Evolutionary conservation across 768 basidiomycete genomes (phyloP), one percentile per base, ranked within the genome.

Genomic region (Rubroboletus pulcherrimus): DNA sequence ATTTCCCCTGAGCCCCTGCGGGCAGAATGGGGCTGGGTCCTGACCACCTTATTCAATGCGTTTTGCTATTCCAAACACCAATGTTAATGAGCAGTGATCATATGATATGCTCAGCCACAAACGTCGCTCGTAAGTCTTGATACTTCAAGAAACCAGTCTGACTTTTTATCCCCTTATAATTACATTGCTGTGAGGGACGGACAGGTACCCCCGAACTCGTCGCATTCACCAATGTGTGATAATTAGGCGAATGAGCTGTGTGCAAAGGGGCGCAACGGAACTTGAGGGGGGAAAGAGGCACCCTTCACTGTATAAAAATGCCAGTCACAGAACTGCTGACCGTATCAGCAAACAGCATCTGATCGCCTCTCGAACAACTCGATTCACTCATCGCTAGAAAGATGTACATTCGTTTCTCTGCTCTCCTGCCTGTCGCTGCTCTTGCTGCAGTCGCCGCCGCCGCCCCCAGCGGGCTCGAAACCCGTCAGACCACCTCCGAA

Each of bases 231-330:
- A 24, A 24, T 34, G 10, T 17, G 10, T 38, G 19, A 24, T 24
- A 24, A 24, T 17, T 17, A 35, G 37, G 21, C 3, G 30, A 54
- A 9, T 5, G 14, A 26, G 40, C 52, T 37, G 39, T 42, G 29
- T 30, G 7, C 15, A 21, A 21, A 21, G 4, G 4, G 41, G 21
- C 19, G 34, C 21, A 5, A 17, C 0, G 8, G 7, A 7, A 40
- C n/a, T n/a, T n/a, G n/a, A n/a, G 12, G 41, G 26, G 47, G 26
- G 17, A 6, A 24, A 19, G 14, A 41, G 7, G 21, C 9, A 4
- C 4, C n/a, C 31, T 15, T 21, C 30, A 9, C 17, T 9, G 31
- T 62, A 60, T 60, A 60, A 60, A 55, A 55, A 33, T 26, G 5
- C 21, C 14, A 7, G 35, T 11, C 8, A 5, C 1, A 17, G 26